Evolutionary conservation across 1,284 basidiomycete species (phyloP).

Genomic region (Pascua sp.): DNA sequence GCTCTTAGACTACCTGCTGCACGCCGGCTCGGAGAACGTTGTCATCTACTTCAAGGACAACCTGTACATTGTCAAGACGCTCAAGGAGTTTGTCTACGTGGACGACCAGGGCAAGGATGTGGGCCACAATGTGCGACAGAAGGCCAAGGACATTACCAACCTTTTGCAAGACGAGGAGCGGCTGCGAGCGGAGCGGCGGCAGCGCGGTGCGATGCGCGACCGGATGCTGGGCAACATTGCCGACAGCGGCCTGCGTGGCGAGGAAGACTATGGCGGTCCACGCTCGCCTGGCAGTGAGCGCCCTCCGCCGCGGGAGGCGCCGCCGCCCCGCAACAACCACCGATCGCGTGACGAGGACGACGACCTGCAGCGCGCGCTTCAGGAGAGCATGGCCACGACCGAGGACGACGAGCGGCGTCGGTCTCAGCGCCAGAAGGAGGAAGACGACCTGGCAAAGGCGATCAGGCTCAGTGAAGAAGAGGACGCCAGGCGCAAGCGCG

Average conservation of each 20-base stretch:
- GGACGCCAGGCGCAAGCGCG: conserved; percentile 65
- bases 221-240: conserved; percentile 72
- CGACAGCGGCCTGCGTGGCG: conserved; percentile 47
- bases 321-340: conserved; percentile 5
- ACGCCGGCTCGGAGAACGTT: conserved; percentile 95
- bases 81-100: conserved; percentile 97
- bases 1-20: conserved; percentile 92
- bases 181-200: conserved; percentile 76
- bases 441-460: conserved; percentile 74
- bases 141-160: conserved; percentile 98
- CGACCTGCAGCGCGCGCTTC: conserved; percentile 75
- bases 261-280: conserved; percentile 48
- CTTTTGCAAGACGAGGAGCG: conserved; percentile 85
- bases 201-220: conserved; percentile 86
- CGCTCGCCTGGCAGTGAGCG: background rate
- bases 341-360: conserved; percentile 62
- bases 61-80: conserved; percentile 95
- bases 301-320: background rate
- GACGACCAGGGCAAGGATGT: conserved; percentile 97
- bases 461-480: conserved; percentile 83
- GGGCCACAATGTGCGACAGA: conserved; percentile 96
- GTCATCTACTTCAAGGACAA: conserved; percentile 99
- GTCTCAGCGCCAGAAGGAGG: conserved; percentile 51
- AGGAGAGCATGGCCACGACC: conserved; percentile 74
- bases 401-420: conserved; percentile 67